These are phyloP conservation scores for Termitomyces sp. DNA, from an alignment of 1,284 basidiomycete genomes.

Conservation along the genomic window DNA sequence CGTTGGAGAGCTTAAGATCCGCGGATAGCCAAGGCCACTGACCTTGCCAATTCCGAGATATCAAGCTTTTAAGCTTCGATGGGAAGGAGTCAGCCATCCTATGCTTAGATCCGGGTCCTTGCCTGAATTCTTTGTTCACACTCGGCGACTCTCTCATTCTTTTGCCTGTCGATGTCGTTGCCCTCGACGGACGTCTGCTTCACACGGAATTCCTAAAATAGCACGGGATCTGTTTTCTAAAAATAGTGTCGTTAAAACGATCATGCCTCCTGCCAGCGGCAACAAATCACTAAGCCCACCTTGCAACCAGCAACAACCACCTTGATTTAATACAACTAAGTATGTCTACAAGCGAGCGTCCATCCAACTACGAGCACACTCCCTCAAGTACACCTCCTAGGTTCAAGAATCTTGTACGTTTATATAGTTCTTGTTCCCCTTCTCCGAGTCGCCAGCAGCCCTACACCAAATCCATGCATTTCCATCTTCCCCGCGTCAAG, in stretches of 20 bases:
- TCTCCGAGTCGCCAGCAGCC: background rate
- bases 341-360: constrained; percentile 10
- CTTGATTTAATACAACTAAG: background rate
- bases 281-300: background rate
- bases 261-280: constrained; percentile 1
- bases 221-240: background rate
- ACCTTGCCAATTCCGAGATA: background rate
- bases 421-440: constrained; percentile 9
- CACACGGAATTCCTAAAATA: background rate
- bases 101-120: background rate
- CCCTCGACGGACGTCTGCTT: background rate
- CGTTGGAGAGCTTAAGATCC: background rate
- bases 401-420: constrained; percentile 35
- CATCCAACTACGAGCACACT: constrained; percentile 6
- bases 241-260: constrained; percentile 1
- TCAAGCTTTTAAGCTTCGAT: background rate
- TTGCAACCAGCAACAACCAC: background rate
- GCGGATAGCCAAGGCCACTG: background rate
- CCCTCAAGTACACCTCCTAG: constrained; percentile 22
- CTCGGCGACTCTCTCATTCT: too few species aligned
- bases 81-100: background rate
- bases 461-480: constrained; percentile 27
- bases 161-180: background rate
- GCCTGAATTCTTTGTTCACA: too few species aligned
- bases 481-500: constrained; percentile 35